Evolutionary conservation across 768 basidiomycete genomes (phyloP).

Genomic region (Boletus subcaerulescens): DNA sequence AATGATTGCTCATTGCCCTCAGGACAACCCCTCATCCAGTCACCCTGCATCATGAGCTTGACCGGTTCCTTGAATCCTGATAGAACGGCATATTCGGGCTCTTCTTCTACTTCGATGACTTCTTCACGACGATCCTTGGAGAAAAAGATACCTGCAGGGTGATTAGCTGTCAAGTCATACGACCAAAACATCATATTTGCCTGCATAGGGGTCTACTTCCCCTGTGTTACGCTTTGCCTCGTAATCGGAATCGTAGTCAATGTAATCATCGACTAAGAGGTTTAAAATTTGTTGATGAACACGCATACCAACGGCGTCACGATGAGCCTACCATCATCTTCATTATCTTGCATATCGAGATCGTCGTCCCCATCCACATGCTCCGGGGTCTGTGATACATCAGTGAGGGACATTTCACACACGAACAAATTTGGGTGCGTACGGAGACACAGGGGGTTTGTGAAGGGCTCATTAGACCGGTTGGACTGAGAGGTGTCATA

Average conservation of each 20-base stretch:
- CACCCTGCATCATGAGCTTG: slow-evolving; percentile 78
- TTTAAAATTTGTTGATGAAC: slow-evolving; percentile 19
- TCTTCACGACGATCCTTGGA: slow-evolving; percentile 92
- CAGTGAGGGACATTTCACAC: not conserved
- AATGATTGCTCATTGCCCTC: slow-evolving; percentile 89
- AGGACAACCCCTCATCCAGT: slow-evolving; percentile 98
- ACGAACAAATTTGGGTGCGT: slow-evolving; percentile 1
- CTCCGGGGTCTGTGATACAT: slow-evolving; percentile 52
- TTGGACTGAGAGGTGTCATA: slow-evolving; percentile 36
- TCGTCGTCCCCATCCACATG: slow-evolving; percentile 51
- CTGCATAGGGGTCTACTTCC: slow-evolving; percentile 87
- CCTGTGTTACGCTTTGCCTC: slow-evolving; percentile 46
- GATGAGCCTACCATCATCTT: slow-evolving; percentile 45
- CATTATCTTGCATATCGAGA: slow-evolving; percentile 44
- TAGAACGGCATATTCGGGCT: slow-evolving; percentile 52
- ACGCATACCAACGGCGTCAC: not conserved
- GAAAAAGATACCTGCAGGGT: slow-evolving; percentile 76
- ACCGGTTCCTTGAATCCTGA: slow-evolving; percentile 44
- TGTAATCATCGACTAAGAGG: slow-evolving; percentile 51
- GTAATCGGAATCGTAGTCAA: slow-evolving; percentile 83
- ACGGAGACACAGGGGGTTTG: slow-evolving; percentile 27
- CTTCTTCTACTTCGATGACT: slow-evolving; percentile 88
- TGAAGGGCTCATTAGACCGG: slow-evolving; percentile 27
- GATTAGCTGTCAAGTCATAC: slow-evolving; percentile 6
- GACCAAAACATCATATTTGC: slow-evolving; percentile 35